phyloP scores from a whole-genome alignment of 441 rosid genomes.

The Euphorbia celastroides region DNA sequence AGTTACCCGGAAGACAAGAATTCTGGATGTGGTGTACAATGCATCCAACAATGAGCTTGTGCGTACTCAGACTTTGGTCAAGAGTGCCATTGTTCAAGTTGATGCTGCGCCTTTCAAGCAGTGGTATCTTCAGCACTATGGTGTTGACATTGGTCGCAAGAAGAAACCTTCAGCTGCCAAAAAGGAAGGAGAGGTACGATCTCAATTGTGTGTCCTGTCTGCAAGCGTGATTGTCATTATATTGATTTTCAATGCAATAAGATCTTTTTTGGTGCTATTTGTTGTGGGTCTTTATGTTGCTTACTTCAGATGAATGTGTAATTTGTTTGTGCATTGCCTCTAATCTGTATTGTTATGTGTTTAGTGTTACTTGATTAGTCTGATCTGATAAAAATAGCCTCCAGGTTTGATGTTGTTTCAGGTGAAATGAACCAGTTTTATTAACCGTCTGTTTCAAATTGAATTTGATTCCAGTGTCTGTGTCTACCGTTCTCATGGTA shows the following conservation, averaged over 20 bases:
- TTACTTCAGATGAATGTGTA: neutral
- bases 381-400: neutral
- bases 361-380: neutral
- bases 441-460: neutral
- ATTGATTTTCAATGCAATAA: neutral
- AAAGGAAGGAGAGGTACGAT: constrained; percentile 47
- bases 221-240: neutral
- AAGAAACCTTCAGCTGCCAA: constrained; percentile 42
- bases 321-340: neutral
- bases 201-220: neutral
- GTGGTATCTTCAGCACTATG: constrained; percentile 63
- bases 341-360: neutral
- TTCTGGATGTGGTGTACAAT: constrained; percentile 62
- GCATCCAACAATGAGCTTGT: constrained; percentile 66
- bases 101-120: constrained; percentile 67
- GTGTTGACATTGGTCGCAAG: constrained; percentile 63
- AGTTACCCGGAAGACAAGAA: constrained; percentile 52
- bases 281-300: neutral
- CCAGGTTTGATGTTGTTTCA: neutral
- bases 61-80: constrained; percentile 62
- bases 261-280: neutral
- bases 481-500: neutral
- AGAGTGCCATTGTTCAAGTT: constrained; percentile 58
- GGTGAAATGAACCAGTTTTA: neutral
- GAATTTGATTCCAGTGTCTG: neutral